Percentiles rank a stretch among this genome's conserved stretches.
These are phyloP conservation scores for Bassia scoparia DNA, from an alignment of 148 eudicot genomes.

Conservation along the genomic window DNA sequence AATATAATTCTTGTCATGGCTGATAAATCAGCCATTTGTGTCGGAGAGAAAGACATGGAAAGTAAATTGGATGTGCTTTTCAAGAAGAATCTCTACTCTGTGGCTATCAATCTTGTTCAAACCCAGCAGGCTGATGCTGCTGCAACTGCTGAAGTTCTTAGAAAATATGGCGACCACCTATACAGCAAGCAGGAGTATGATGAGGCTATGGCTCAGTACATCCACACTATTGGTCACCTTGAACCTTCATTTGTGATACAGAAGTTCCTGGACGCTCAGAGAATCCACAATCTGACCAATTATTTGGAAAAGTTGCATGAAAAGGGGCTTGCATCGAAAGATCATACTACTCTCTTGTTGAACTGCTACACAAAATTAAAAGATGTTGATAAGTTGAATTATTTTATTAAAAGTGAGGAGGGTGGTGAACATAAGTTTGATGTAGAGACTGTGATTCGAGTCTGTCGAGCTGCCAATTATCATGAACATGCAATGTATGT, in stretches of 20 bases:
- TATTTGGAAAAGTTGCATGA: slow-evolving; percentile 94
- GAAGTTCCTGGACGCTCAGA: slow-evolving; percentile 95
- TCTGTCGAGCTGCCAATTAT: slow-evolving; percentile 92
- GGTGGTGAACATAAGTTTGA: slow-evolving; percentile 88
- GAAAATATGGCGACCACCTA: slow-evolving; percentile 94
- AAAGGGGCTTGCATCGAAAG: slow-evolving; percentile 91
- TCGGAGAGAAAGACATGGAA: slow-evolving; percentile 98
- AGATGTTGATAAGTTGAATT: slow-evolving; percentile 85
- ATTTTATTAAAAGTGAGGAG: slow-evolving; percentile 85
- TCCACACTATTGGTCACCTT: slow-evolving; percentile 84
- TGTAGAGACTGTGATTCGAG: slow-evolving; percentile 95
- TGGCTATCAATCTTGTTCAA: slow-evolving; percentile 93
- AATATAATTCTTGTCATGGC: slow-evolving; percentile 82
- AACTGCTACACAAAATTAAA: slow-evolving; percentile 94
- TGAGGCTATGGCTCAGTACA: slow-evolving; percentile 95
- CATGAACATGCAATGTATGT: slow-evolving; percentile 99
- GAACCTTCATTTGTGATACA: slow-evolving; percentile 98
- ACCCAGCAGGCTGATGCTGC: slow-evolving; percentile 99
- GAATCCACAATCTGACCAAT: slow-evolving; percentile 91
- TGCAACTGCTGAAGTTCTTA: slow-evolving; percentile 95
- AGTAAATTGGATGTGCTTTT: slow-evolving; percentile 96
- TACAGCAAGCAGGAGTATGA: slow-evolving; percentile 87
- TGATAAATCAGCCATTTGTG: slow-evolving; percentile 71
- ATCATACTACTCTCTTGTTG: slow-evolving; percentile 89
- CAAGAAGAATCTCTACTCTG: slow-evolving; percentile 91